Percentiles rank a stretch among this genome's conserved stretches.
Conservation (phyloP, 1,284 basidiomycete species). For the Somion occarium region DNA sequence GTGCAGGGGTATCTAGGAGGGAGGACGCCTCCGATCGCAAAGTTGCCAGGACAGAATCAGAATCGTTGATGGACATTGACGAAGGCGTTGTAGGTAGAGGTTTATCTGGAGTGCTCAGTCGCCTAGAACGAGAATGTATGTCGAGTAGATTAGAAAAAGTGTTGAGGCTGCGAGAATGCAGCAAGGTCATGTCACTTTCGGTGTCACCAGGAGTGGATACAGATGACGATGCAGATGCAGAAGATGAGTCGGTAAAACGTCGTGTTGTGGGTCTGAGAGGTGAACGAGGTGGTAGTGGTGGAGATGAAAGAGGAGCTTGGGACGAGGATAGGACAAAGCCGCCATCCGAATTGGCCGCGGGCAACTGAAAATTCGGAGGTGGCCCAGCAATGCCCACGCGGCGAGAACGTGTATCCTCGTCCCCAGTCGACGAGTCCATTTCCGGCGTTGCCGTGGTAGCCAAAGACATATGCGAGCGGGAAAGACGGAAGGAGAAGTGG, state of each 20-base stretch:
- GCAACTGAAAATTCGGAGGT: constrained; percentile 21
- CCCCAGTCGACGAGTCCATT: constrained; percentile 5
- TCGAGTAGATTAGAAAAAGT: constrained; percentile 24
- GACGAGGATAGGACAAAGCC: constrained; percentile 16
- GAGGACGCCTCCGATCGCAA: constrained; percentile 8
- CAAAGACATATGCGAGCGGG: constrained; percentile 1
- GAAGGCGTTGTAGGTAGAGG: constrained; percentile 26
- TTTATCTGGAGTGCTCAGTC: constrained; percentile 26
- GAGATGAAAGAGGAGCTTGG: constrained; percentile 20
- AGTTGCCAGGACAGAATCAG: constrained; percentile 4
- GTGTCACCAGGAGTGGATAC: not conserved
- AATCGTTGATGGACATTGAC: constrained; percentile 10
- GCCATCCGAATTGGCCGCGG: constrained; percentile 16
- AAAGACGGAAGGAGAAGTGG: not conserved
- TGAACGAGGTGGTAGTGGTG: constrained; percentile 29
- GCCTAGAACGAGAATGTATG: constrained; percentile 12
- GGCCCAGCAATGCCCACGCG: constrained; percentile 26
- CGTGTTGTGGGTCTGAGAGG: constrained; percentile 20
- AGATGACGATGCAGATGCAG: not conserved
- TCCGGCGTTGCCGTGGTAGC: not conserved
- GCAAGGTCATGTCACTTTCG: constrained; percentile 21
- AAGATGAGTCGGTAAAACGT: not conserved
- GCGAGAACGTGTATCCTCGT: constrained; percentile 28
- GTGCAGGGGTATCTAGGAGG: constrained; percentile 15
- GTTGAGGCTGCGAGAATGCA: constrained; percentile 26